A percentile compares a stretch with the other conserved stretches of the same genome.
These are phyloP conservation scores for Polygonum maritimum DNA, from an alignment of 148 eudicot species.

Conservation along the genomic window DNA sequence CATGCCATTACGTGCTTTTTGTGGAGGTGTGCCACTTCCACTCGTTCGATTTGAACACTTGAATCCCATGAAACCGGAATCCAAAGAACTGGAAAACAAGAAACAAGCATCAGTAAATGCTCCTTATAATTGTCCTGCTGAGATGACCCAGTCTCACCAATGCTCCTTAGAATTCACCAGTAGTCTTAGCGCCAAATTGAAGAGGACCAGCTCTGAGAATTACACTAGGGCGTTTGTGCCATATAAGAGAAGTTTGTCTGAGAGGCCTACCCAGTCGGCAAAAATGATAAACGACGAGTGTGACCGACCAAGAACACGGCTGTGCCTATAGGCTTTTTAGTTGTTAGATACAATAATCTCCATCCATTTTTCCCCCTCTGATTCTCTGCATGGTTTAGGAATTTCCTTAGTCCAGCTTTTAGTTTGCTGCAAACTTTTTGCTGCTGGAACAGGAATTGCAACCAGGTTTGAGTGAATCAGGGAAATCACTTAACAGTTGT, in stretches of 20 bases:
- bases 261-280: neutral
- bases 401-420: neutral
- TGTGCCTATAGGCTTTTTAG: conserved; percentile 1
- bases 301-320: neutral
- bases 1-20: conserved; percentile 35
- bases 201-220: conserved; percentile 4
- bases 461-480: neutral
- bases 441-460: neutral
- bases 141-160: conserved; percentile 19
- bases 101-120: neutral
- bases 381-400: neutral
- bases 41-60: neutral
- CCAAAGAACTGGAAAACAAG: neutral
- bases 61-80: neutral
- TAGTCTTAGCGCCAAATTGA: neutral
- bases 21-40: conserved; percentile 23
- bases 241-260: conserved; percentile 53
- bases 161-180: neutral
- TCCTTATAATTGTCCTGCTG: conserved; percentile 15
- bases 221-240: conserved; percentile 65
- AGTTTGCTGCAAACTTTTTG: neutral
- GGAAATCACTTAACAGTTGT: neutral
- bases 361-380: neutral
- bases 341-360: neutral
- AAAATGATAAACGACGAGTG: conserved; percentile 6